Evolutionary conservation across 768 basidiomycete species (phyloP).

Genomic region (Collybia nuda): DNA sequence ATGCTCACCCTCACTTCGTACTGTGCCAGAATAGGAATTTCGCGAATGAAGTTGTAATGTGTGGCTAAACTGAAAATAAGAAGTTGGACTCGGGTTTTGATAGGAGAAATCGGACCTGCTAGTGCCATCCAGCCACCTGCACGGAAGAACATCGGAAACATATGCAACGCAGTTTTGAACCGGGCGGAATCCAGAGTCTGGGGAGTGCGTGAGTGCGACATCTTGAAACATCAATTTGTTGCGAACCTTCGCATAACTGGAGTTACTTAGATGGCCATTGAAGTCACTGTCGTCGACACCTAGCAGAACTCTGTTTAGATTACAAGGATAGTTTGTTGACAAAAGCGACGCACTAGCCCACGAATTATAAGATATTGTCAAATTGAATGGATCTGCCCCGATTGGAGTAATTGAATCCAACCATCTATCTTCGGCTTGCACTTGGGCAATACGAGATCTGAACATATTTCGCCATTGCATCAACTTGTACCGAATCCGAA

Average conservation of each 20-base stretch:
- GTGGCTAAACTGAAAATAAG: conserved; percentile 40
- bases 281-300: conserved; percentile 75
- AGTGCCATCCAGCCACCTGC: conserved; percentile 65
- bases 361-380: conserved; percentile 35
- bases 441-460: conserved; percentile 27
- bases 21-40: conserved; percentile 60
- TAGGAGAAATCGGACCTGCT: conserved; percentile 42
- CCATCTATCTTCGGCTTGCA: conserved; percentile 40
- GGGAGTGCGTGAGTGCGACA: neutral
- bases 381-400: conserved; percentile 56
- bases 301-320: conserved; percentile 18
- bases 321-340: neutral
- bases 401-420: conserved; percentile 48
- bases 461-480: conserved; percentile 37
- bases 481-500: conserved; percentile 30
- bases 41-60: conserved; percentile 66
- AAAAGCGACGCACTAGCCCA: conserved; percentile 57
- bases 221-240: neutral
- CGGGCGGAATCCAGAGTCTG: conserved; percentile 48
- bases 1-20: conserved; percentile 64
- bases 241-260: conserved; percentile 71
- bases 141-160: conserved; percentile 58
- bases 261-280: conserved; percentile 77
- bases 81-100: neutral
- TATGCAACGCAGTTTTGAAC: conserved; percentile 43